Conservation (phyloP, 805 yeast genomes). For the Starmerella ratchasimensis region DNA sequence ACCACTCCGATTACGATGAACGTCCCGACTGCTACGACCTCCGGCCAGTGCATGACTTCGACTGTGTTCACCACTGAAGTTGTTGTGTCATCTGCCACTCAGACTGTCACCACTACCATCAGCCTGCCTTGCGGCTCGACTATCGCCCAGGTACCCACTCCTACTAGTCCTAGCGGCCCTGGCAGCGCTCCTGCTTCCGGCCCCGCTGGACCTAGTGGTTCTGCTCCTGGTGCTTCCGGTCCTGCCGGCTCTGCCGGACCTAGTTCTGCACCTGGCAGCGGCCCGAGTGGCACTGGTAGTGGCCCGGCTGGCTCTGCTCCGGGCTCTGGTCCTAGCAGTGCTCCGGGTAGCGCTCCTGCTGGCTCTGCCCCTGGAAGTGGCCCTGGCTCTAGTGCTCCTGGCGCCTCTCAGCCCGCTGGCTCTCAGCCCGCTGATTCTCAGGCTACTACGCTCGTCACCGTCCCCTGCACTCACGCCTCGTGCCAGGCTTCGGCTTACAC, state of each 20-base stretch:
- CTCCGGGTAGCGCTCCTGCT: too few relatives aligned
- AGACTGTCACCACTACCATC: constrained; percentile 4
- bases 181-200: background rate
- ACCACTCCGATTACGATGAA: background rate
- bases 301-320: too few relatives aligned
- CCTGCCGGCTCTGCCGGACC: too few relatives aligned
- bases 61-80: constrained; percentile 1
- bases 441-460: constrained; percentile 7
- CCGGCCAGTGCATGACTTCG: constrained; percentile 8
- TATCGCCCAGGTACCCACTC: background rate
- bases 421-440: background rate
- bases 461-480: constrained; percentile 13
- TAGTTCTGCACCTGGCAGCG: too few relatives aligned
- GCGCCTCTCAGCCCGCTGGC: background rate
- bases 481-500: constrained; percentile 8
- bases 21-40: background rate
- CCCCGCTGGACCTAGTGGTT: too few relatives aligned
- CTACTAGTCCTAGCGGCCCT: background rate
- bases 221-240: too few relatives aligned
- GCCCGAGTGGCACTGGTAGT: background rate
- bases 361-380: background rate
- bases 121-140: constrained; percentile 7
- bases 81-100: constrained; percentile 4
- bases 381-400: background rate
- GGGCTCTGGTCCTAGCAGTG: too few relatives aligned